Evolutionary conservation across 805 yeast species (phyloP).

Genomic region (Ogataea corticis): DNA sequence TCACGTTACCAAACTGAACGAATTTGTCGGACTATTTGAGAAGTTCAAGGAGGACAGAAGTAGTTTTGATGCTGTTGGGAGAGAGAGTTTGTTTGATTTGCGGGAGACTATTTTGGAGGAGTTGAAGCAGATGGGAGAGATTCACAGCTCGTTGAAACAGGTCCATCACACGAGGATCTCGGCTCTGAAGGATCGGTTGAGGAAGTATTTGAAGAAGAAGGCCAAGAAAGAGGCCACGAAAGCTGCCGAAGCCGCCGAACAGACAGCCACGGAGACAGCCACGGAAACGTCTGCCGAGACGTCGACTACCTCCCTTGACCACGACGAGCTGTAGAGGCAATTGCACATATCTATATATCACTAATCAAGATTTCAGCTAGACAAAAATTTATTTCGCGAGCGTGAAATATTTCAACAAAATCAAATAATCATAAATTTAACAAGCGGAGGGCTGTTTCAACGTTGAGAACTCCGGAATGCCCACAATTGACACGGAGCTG

Average conservation of each 20-base stretch:
- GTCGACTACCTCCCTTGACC: conserved; percentile 4
- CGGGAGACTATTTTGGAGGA: conserved; percentile 24
- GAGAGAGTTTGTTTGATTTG: conserved; percentile 27
- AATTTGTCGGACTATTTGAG: conserved; percentile 32
- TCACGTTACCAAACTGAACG: conserved; percentile 26
- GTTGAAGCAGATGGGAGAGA: conserved; percentile 18
- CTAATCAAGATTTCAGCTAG: too few species aligned
- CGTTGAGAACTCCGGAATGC: conserved; percentile 30
- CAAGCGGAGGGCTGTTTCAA: too few species aligned
- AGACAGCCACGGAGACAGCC: too few species aligned
- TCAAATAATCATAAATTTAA: too few species aligned
- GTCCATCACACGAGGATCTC: conserved; percentile 33
- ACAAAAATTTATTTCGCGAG: too few species aligned
- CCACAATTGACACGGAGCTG: conserved; percentile 36
- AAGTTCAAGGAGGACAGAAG: conserved; percentile 27
- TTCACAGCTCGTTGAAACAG: conserved; percentile 18
- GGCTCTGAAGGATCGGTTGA: conserved; percentile 25
- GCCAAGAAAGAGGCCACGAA: conserved; percentile 9
- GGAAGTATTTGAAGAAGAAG: conserved; percentile 19
- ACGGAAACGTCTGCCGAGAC: conserved; percentile 1
- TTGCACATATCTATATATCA: not conserved
- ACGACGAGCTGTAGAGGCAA: conserved; percentile 21
- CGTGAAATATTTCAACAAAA: too few species aligned
- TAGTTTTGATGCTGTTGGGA: conserved; percentile 16
- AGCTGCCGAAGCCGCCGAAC: not conserved